phyloP scores from a whole-genome alignment of 1,284 basidiomycete genomes.

The Singerocomus inundabilis region DNA sequence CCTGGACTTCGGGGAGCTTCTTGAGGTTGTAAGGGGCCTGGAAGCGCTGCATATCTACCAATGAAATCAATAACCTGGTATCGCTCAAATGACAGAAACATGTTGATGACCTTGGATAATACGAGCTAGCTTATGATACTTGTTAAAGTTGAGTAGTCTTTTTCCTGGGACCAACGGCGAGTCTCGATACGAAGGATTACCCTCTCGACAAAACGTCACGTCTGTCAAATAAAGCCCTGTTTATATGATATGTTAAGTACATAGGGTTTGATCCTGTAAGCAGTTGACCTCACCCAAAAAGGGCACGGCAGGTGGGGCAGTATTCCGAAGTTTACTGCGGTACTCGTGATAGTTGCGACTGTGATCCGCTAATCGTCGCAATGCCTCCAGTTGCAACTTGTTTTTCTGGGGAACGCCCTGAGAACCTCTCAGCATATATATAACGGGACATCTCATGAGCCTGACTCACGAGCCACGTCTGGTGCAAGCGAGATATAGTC shows the following conservation, averaged over 20 bases:
- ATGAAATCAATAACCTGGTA: slow-evolving; percentile 7
- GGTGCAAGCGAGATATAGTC: slow-evolving; percentile 84
- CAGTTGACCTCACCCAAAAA: slow-evolving; percentile 68
- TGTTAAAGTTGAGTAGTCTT: slow-evolving; percentile 93
- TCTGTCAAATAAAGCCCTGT: slow-evolving; percentile 85
- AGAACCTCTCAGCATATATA: slow-evolving; percentile 21
- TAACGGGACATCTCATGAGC: neutral
- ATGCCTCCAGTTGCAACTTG: slow-evolving; percentile 72
- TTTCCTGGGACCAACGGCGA: slow-evolving; percentile 75
- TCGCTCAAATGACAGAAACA: neutral
- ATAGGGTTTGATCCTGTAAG: neutral
- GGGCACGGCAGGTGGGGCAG: slow-evolving; percentile 84
- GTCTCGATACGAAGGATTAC: slow-evolving; percentile 85
- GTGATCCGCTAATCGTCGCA: slow-evolving; percentile 87
- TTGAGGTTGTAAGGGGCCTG: slow-evolving; percentile 83
- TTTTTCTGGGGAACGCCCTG: slow-evolving; percentile 87
- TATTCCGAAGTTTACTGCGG: slow-evolving; percentile 78
- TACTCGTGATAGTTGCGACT: slow-evolving; percentile 93
- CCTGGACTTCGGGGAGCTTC: slow-evolving; percentile 81
- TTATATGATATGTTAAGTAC: slow-evolving; percentile 9
- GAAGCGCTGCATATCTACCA: slow-evolving; percentile 89
- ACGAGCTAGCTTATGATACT: slow-evolving; percentile 86
- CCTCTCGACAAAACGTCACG: slow-evolving; percentile 94
- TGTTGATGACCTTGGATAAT: slow-evolving; percentile 74
- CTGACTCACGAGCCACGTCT: slow-evolving; percentile 83